Evolutionary conservation across 2,329 filamentous ascomycete genomes (phyloP), one percentile per base, ranked within the genome.

Genomic region (Chaetomium sp.): DNA sequence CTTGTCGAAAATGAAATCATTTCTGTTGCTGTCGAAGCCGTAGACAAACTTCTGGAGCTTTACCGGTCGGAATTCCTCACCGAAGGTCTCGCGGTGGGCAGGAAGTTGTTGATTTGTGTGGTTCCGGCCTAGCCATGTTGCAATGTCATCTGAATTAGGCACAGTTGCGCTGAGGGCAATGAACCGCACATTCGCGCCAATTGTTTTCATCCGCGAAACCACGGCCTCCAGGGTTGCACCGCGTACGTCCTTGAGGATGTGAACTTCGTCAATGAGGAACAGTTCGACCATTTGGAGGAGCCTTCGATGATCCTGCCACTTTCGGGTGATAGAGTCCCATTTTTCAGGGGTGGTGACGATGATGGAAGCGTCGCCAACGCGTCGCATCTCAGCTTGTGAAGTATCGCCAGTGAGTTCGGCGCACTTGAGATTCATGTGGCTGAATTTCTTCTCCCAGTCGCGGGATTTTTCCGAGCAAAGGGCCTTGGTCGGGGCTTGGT

Each of bases 281-380:
- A 96, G 78, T 66, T 89, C 90, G 54, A 96, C 85, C 67, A 93
- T 81, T 65, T 89, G 85, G 76, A 96, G 86, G 21, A 96, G 78
- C 68, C 83, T 90, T 60, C 84, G 83, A 71, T 96, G 90, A 70
- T 96, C 92, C 70, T 88, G 87, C 92, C 92, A 96, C 73, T 92
- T 93, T 21, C 92, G 83, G 0, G 92, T 96, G 74, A 95, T 88
- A 65, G 91, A 94, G 73, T 96, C 92, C 92, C 92, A 96, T 73
- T 96, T 96, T 76, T 96, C 92, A 0, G 92, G 92, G 0, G 92
- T 96, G 0, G 92, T 95, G 67, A 96, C 84, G 69, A 96, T 94
- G 68, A 96, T 91, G 55, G 88, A 88, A 3, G 91, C 91, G 70
- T 82, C 86, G 66, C 92, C 88, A 6, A 94, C 89, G 61, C 83